Conservation (phyloP, 306 rosid genomes). For the Begonia fuchsioides region DNA sequence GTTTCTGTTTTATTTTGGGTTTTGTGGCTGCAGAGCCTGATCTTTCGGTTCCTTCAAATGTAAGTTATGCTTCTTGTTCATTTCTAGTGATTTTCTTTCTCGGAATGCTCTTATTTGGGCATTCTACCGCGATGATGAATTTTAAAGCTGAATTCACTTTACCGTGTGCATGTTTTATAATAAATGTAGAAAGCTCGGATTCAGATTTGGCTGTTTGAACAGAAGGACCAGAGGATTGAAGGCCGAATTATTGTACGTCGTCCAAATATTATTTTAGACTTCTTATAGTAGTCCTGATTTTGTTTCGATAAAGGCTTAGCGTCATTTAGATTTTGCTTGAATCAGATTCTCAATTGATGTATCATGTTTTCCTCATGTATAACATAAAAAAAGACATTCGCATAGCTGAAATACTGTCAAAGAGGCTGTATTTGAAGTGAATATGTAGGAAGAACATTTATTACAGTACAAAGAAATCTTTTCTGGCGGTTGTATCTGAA, state of each 20-base stretch:
- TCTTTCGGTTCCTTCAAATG: slow-evolving; percentile 83
- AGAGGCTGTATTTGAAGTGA: too few species aligned
- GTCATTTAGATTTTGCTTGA: too few species aligned
- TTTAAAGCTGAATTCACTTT: neutral
- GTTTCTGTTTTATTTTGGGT: neutral
- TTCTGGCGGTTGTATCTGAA: too few species aligned
- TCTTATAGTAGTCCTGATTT: neutral
- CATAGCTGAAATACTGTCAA: too few species aligned
- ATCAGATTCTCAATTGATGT: too few species aligned
- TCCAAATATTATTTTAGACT: neutral
- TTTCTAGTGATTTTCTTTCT: neutral
- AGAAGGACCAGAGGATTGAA: slow-evolving; percentile 68
- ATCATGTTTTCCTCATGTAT: too few species aligned
- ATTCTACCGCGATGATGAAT: neutral
- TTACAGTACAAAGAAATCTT: too few species aligned
- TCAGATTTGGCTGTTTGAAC: slow-evolving; percentile 87
- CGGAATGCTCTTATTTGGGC: slow-evolving; percentile 1
- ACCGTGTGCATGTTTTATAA: neutral
- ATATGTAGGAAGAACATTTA: too few species aligned
- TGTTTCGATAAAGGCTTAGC: too few species aligned
- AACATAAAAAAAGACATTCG: too few species aligned
- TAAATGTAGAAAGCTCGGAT: slow-evolving; percentile 60
- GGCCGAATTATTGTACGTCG: slow-evolving; percentile 69
- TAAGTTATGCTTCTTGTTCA: slow-evolving; percentile 15
- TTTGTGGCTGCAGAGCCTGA: slow-evolving; percentile 46